These are phyloP conservation scores for Colletotrichum sidae DNA, from an alignment of 2,329 filamentous ascomycete species.

Conservation along the genomic window DNA sequence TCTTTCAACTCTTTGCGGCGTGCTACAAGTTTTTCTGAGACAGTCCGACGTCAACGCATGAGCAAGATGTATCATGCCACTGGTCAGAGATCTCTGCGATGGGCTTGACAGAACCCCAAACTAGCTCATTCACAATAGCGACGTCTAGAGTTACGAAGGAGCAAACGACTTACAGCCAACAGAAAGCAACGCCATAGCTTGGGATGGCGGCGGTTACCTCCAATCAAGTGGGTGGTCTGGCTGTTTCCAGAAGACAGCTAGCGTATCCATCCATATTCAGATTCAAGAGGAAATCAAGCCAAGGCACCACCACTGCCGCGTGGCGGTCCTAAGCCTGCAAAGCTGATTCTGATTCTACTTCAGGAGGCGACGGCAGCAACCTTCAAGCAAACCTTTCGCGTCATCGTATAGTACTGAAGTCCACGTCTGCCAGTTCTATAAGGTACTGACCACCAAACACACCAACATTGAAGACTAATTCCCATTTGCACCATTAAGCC, in stretches of 20 bases:
- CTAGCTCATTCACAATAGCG: not conserved
- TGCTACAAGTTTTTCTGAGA: no score
- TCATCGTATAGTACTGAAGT: no score
- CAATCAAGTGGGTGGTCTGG: conserved; percentile 20
- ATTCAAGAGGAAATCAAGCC: not conserved
- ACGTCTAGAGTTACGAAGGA: not conserved
- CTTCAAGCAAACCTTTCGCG: not conserved
- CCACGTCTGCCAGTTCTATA: no score
- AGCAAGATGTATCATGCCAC: no score
- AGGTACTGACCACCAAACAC: not conserved
- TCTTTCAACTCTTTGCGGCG: conserved; percentile 1
- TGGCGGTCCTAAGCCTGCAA: conserved; percentile 24
- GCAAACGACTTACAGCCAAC: conserved; percentile 4
- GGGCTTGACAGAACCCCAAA: not conserved
- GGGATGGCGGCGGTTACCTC: not conserved
- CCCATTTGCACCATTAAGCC: no score
- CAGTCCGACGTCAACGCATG: no score
- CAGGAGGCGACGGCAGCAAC: not conserved
- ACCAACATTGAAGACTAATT: not conserved
- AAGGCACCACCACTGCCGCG: conserved; percentile 26
- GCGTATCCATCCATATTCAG: conserved; percentile 5
- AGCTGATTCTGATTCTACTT: conserved; percentile 10
- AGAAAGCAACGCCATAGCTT: conserved; percentile 7
- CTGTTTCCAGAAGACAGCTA: conserved; percentile 28
- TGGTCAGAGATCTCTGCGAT: not conserved